Base-by-base conservation (phyloP, 805 yeast genomes). In the Gaillardinia entomophila region DNA sequence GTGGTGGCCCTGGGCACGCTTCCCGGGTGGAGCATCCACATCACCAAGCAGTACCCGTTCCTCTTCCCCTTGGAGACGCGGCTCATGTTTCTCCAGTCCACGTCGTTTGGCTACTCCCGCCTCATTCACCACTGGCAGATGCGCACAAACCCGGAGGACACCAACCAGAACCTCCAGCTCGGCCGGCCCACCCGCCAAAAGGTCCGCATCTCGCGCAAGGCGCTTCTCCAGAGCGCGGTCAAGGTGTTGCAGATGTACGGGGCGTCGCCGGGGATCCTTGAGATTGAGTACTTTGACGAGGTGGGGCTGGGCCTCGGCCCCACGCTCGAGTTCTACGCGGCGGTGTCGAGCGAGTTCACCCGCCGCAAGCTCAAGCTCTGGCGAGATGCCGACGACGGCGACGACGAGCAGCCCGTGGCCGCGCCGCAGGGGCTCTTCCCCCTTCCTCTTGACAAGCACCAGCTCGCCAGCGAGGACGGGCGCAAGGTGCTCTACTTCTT, bases 241-340 rank as follows among this genome's bases (percentile, higher is more conserved):
- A 85, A 85, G 47, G 82, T 89, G 2, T 62, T 92, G 55, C 81
- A 77, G 27, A 62, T 75, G 31, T 82, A 86, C 52, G 95, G 92
- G 0, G 60, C 83, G 0, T 71, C 80, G n/a, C 88, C 96, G 1
- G 82, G 87, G 18, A 66, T 84, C 4, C 60, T 90, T 15, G 97
- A 90, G 46, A 79, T 92, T 35, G 96, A 89, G 52, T 90, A 83
- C 48, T 77, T 71, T 41, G 88, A 82, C 42, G 98, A 90, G 53
- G 96, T 73, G 5, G 98, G 97, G n/a, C 81, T 96, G 0, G 98
- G 98, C 0, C 61, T 88, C 28, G 98, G 98, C 0, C 98, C 98
- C 3, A 90, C 98, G 0, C 65, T 89, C 41, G 98, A 90, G 56
- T 90, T 92, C 50, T 90, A 87, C 49, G 78, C 97, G 0, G 64